phyloP scores from a whole-genome alignment of 495 filamentous ascomycete genomes.

The Pyrenopolyporus hunteri region DNA sequence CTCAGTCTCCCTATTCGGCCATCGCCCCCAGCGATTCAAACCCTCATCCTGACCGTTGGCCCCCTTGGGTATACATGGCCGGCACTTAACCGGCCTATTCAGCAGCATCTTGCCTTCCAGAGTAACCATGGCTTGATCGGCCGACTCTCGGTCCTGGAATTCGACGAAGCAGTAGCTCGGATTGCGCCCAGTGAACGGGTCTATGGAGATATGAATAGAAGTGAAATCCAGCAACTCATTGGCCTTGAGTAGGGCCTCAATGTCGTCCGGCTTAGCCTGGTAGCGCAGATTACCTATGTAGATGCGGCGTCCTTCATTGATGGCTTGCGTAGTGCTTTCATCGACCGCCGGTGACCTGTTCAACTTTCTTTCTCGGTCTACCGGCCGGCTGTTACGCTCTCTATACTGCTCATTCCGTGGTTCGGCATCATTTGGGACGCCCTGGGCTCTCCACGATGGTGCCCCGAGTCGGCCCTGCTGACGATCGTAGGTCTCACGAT shows the following conservation, averaged over 20 bases:
- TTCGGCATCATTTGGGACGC: neutral
- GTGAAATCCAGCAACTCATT: slow-evolving; percentile 54
- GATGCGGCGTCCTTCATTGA: slow-evolving; percentile 59
- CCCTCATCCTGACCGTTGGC: slow-evolving; percentile 27
- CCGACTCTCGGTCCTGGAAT: slow-evolving; percentile 60
- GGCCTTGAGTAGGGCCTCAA: slow-evolving; percentile 61
- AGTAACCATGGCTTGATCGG: slow-evolving; percentile 60
- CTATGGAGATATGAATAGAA: slow-evolving; percentile 69
- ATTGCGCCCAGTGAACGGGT: slow-evolving; percentile 70
- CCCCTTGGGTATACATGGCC: slow-evolving; percentile 61
- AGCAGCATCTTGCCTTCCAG: slow-evolving; percentile 60
- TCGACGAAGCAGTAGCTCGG: slow-evolving; percentile 77
- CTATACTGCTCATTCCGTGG: neutral
- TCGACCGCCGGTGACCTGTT: too few relatives aligned
- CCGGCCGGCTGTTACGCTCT: too few relatives aligned
- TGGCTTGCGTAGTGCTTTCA: slow-evolving; percentile 42
- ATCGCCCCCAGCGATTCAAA: slow-evolving; percentile 48
- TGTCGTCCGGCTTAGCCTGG: slow-evolving; percentile 64
- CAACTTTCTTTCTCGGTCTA: too few relatives aligned
- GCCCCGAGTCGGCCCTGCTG: neutral
- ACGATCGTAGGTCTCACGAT: neutral
- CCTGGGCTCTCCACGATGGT: slow-evolving; percentile 15
- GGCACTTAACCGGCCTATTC: slow-evolving; percentile 64
- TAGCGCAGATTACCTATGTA: slow-evolving; percentile 76
- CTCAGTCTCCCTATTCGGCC: slow-evolving; percentile 37